phyloP scores from a whole-genome alignment of 1,284 basidiomycete genomes.

The Leccinum solheimii region DNA sequence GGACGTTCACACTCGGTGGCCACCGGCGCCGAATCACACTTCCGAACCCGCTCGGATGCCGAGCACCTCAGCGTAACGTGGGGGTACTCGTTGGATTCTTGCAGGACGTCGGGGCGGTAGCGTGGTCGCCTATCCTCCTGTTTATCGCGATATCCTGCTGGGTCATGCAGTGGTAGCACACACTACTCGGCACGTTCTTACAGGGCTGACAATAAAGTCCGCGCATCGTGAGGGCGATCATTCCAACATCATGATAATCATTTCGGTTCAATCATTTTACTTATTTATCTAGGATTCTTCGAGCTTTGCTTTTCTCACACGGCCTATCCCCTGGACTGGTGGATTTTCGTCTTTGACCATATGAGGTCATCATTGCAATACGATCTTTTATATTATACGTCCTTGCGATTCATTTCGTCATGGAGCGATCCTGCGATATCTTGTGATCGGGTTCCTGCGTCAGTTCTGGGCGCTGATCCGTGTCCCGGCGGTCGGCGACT shows the following conservation, averaged over 20 bases:
- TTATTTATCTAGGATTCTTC: not conserved
- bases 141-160: constrained; percentile 30
- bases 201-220: not conserved
- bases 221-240: not conserved
- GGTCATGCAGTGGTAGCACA: constrained; percentile 28
- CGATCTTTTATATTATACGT: not conserved
- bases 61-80: constrained; percentile 17
- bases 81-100: constrained; percentile 35
- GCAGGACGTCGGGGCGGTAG: constrained; percentile 36
- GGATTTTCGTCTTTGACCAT: not conserved
- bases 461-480: not conserved
- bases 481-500: not conserved
- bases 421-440: not conserved
- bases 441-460: not conserved
- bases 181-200: not conserved
- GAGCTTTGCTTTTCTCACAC: not conserved
- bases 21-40: constrained; percentile 32
- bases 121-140: constrained; percentile 37
- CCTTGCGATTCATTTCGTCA: not conserved
- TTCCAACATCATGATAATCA: not conserved
- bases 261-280: not conserved
- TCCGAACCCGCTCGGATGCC: constrained; percentile 16
- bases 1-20: constrained; percentile 31
- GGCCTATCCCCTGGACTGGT: not conserved
- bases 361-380: not conserved